phyloP scores from a whole-genome alignment of 2,329 filamentous ascomycete species.

The Colletotrichum spinosum region DNA sequence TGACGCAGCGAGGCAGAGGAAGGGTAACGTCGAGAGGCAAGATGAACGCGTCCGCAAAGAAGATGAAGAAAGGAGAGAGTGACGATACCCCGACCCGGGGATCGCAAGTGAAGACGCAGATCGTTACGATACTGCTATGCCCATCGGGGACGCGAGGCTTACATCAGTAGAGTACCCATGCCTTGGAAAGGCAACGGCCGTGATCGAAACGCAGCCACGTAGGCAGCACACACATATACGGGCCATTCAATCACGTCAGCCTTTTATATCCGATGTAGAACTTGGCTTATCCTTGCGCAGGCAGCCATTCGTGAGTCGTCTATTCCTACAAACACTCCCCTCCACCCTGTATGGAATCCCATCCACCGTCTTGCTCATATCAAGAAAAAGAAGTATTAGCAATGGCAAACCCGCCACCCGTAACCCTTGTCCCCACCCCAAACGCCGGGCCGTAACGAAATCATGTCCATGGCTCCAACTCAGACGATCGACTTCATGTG shows the following conservation, averaged over 20 bases:
- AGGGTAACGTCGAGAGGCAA: too few relatives aligned
- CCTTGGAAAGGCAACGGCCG: too few relatives aligned
- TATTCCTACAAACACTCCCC: constrained; percentile 22
- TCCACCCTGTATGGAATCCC: not conserved
- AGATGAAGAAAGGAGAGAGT: too few relatives aligned
- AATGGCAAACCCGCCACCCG: constrained; percentile 10
- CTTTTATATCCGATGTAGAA: not conserved
- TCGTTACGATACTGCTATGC: too few relatives aligned
- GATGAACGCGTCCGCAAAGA: too few relatives aligned
- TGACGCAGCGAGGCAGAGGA: too few relatives aligned
- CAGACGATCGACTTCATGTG: not conserved
- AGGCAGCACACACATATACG: not conserved
- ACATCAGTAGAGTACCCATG: too few relatives aligned
- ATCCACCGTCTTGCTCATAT: not conserved
- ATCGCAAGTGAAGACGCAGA: too few relatives aligned
- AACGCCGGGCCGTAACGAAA: constrained; percentile 32
- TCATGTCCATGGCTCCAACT: too few relatives aligned
- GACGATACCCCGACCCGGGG: too few relatives aligned
- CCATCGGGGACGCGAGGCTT: too few relatives aligned
- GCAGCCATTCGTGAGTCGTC: constrained; percentile 19
- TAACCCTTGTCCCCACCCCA: constrained; percentile 1
- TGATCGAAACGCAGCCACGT: too few relatives aligned
- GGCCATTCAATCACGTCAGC: not conserved
- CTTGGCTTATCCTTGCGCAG: constrained; percentile 3
- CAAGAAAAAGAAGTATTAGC: constrained; percentile 17